Percentiles rank a stretch among this genome's conserved stretches.
phyloP scores from a whole-genome alignment of 768 basidiomycete species.

The Hysterangium stoloniferum region DNA sequence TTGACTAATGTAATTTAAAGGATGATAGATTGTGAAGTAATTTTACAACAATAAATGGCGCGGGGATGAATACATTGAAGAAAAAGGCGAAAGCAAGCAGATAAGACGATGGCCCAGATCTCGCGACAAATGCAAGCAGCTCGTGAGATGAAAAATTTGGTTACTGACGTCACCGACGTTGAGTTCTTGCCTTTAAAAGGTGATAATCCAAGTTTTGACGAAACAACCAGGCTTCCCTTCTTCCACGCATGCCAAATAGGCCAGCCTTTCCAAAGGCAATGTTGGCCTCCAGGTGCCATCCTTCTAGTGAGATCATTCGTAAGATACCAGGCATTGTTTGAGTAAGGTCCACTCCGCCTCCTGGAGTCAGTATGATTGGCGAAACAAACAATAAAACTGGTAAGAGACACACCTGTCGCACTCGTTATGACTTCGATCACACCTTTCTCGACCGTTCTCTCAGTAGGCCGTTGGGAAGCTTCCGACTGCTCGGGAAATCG shows the following conservation, averaged over 20 bases:
- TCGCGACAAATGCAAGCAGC: too few relatives aligned
- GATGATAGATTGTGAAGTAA: not conserved
- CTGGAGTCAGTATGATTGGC: not conserved
- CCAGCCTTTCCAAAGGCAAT: conserved; percentile 46
- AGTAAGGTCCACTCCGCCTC: conserved; percentile 1
- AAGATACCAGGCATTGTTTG: not conserved
- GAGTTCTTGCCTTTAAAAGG: too few relatives aligned
- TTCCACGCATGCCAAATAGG: conserved; percentile 31
- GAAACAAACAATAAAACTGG: not conserved
- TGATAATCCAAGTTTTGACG: conserved; percentile 29
- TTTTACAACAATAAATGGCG: not conserved
- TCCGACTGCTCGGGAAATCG: too few relatives aligned
- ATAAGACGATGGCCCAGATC: too few relatives aligned
- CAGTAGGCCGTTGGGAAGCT: too few relatives aligned
- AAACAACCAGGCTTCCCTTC: conserved; percentile 62
- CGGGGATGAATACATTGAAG: too few relatives aligned
- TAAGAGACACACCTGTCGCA: not conserved
- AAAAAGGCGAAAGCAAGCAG: too few relatives aligned
- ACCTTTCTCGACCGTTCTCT: not conserved
- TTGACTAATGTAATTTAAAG: not conserved
- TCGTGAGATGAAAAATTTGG: too few relatives aligned
- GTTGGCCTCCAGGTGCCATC: conserved; percentile 59
- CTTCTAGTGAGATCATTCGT: conserved; percentile 46
- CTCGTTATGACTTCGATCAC: conserved; percentile 8
- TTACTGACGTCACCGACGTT: too few relatives aligned